Evolutionary conservation across 306 rosid species (phyloP), one percentile per base, ranked within the genome.

Genomic region (Dryas alaskensis): DNA sequence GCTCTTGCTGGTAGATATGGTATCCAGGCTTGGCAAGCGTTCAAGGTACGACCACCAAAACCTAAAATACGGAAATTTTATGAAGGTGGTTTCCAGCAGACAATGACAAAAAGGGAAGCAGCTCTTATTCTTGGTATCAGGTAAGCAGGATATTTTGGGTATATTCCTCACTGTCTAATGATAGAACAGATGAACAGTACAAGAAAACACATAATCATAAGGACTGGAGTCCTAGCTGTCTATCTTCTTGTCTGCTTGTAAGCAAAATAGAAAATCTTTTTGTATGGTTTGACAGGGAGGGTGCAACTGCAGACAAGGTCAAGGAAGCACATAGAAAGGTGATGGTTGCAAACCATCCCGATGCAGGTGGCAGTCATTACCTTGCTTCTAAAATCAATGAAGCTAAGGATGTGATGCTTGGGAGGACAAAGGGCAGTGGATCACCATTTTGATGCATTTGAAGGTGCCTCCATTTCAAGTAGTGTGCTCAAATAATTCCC

Each of bases 271-370:
- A 65, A 45, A 4, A 45, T 65, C 37, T 2, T 60, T 55, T 75
- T 45, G 40, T 67, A 19, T 80, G 78, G 75, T 71, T 66, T 60
- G 10, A 69, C 84, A 88, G 91, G 84, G 92, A 90, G 76, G 88
- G 76, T 73, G 74, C 88, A 48, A 46, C 91, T 16, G 72, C 86
- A 1, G 89, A 87, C 73, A 90, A 90, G 82, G 84, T 87, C 47
- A 90, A 86, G 81, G 96, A 87, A 81, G 96, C 92, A 42, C 96
- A 90, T 78, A 86, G 88, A 72, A 87, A 55, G 75, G 89, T 90
- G 25, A 90, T 88, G 93, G 83, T 90, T 49, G 92, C 96, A n/a
- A 90, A 90, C 76, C 93, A 90, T 86, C 93, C 91, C 6, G 93
- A 88, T 77, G 96, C 93, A 2, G 91, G 90, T 60, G 93, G 96